phyloP scores from a whole-genome alignment of 441 rosid genomes.

The Populus hybrid region DNA sequence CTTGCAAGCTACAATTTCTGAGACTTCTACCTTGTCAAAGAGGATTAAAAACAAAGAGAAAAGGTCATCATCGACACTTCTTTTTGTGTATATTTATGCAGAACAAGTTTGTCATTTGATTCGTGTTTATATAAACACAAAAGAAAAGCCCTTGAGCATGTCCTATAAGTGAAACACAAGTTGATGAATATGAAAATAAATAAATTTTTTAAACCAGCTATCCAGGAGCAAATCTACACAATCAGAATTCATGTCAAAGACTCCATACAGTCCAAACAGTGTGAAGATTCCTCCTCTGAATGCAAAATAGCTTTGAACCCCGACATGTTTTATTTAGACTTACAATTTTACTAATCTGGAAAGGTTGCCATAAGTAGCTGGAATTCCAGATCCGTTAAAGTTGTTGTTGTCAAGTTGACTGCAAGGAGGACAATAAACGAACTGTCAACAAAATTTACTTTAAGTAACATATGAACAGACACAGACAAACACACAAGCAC shows the following conservation, averaged over 20 bases:
- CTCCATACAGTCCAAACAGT: background rate
- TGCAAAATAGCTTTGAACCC: background rate
- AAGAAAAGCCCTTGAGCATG: background rate
- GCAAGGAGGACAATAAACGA: conserved; percentile 30
- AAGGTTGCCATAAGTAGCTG: conserved; percentile 65
- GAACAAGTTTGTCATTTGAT: background rate
- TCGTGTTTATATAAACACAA: background rate
- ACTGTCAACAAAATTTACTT: conserved; percentile 7
- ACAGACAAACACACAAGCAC: background rate
- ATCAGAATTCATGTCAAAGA: background rate
- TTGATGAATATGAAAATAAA: background rate
- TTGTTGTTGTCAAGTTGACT: conserved; percentile 95
- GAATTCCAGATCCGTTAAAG: conserved; percentile 63
- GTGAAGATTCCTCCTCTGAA: conserved; percentile 2
- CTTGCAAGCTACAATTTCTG: conserved; percentile 76
- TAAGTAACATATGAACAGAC: background rate
- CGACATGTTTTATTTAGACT: conserved; percentile 21
- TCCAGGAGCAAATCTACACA: background rate
- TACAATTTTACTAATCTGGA: conserved; percentile 67
- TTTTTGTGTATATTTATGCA: background rate
- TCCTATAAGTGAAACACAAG: background rate
- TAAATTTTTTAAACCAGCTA: background rate
- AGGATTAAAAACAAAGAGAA: background rate
- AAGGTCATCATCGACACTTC: conserved; percentile 19
- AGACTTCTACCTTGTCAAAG: conserved; percentile 69